Conservation (phyloP, 2,329 filamentous ascomycete species). For the Botrytis porri region DNA sequence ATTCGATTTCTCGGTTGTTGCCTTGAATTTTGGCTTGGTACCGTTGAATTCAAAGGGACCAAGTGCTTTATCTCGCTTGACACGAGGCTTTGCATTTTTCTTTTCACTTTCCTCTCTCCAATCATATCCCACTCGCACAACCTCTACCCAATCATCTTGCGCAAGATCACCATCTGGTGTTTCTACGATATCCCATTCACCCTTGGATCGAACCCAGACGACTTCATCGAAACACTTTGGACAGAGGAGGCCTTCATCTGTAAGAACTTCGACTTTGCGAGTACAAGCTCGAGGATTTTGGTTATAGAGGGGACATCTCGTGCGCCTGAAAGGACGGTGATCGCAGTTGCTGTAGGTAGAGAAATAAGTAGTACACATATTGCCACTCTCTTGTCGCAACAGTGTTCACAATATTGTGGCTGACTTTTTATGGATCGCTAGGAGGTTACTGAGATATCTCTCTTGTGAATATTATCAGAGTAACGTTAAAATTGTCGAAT, state of each 20-base stretch:
- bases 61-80: background rate
- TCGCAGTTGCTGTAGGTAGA: constrained; percentile 14
- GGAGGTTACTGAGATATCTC: background rate
- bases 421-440: background rate
- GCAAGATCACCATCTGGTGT: constrained; percentile 10
- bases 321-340: background rate
- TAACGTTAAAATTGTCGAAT: background rate
- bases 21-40: background rate
- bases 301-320: background rate
- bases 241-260: constrained; percentile 4
- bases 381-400: too few species aligned
- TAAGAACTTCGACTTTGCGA: background rate
- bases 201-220: constrained; percentile 12
- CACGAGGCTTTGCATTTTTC: background rate
- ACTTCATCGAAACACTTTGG: constrained; percentile 1
- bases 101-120: background rate
- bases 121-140: constrained; percentile 16
- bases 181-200: constrained; percentile 18
- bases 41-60: background rate
- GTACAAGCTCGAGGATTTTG: background rate
- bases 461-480: background rate
- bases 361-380: constrained; percentile 16
- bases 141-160: constrained; percentile 14
- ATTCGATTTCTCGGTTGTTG: background rate
- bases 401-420: background rate